These are phyloP conservation scores for Neurospora sp. DNA, from an alignment of 495 filamentous ascomycete species.

Conservation along the genomic window DNA sequence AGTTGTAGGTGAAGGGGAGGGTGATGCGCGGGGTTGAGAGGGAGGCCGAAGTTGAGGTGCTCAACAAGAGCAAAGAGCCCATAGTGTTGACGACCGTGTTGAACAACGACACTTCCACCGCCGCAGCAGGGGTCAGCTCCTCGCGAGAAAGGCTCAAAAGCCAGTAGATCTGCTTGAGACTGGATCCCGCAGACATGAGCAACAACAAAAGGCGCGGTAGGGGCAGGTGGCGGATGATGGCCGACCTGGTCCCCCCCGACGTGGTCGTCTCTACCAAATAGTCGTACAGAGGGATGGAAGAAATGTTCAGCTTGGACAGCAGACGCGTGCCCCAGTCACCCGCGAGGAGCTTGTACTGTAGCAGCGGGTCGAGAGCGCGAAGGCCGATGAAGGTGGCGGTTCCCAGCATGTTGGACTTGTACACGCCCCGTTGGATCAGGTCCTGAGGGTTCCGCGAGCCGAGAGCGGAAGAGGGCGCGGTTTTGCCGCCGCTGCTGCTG, in stretches of 20 bases:
- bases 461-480: neutral
- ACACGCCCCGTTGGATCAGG: conserved; percentile 26
- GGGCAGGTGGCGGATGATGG: conserved; percentile 9
- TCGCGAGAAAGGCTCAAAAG: conserved; percentile 29
- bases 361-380: conserved; percentile 43
- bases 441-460: conserved; percentile 2
- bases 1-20: neutral
- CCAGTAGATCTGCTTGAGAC: conserved; percentile 44
- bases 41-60: conserved; percentile 27
- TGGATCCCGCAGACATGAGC: conserved; percentile 37
- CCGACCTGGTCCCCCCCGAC: neutral
- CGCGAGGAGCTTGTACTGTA: conserved; percentile 44
- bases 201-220: conserved; percentile 31
- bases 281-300: conserved; percentile 10
- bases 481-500: neutral
- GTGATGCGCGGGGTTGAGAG: conserved; percentile 11
- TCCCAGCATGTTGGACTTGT: conserved; percentile 35
- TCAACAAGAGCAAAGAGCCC: conserved; percentile 37
- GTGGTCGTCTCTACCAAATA: neutral
- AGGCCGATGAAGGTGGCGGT: conserved; percentile 46
- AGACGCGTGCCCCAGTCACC: conserved; percentile 14
- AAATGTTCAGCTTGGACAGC: conserved; percentile 10
- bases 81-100: conserved; percentile 39
- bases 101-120: conserved; percentile 25
- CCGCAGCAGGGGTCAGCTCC: conserved; percentile 29